Evolutionary conservation across 495 filamentous ascomycete species (phyloP).

Genomic region (Hypoxylon intermedium): DNA sequence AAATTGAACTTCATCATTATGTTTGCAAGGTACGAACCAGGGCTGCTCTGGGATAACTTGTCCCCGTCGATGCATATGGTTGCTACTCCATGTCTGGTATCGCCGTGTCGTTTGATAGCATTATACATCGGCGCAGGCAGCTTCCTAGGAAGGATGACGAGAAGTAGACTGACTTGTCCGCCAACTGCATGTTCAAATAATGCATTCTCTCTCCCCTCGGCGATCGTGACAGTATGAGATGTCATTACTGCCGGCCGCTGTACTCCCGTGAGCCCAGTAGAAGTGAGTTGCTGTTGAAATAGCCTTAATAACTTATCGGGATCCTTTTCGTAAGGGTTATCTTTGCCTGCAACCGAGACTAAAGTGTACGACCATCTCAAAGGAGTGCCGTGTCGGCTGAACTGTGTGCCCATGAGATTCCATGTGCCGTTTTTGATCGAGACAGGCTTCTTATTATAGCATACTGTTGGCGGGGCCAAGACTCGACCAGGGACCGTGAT

Average conservation of each 20-base stretch:
- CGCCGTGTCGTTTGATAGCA: conserved; percentile 68
- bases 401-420: conserved; percentile 19
- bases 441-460: conserved; percentile 46
- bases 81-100: conserved; percentile 63
- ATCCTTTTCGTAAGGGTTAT: not conserved
- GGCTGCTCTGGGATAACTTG: conserved; percentile 52
- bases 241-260: no score
- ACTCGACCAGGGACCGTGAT: conserved; percentile 66
- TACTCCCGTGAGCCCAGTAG: no score
- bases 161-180: conserved; percentile 49
- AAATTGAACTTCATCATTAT: conserved; percentile 75
- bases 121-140: conserved; percentile 62
- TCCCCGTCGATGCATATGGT: conserved; percentile 64
- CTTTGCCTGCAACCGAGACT: not conserved
- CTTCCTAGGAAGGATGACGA: conserved; percentile 61
- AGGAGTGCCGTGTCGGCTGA: not conserved
- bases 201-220: no score
- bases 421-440: conserved; percentile 1
- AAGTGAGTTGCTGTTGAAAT: not conserved
- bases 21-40: conserved; percentile 67
- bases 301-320: not conserved
- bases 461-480: conserved; percentile 56
- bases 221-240: no score
- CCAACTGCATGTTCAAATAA: conserved; percentile 18
- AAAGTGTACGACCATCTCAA: conserved; percentile 4